Percentiles rank a stretch among this genome's conserved stretches.
Conservation (phyloP, 768 basidiomycete genomes). For the Pulveroboletus sp. region DNA sequence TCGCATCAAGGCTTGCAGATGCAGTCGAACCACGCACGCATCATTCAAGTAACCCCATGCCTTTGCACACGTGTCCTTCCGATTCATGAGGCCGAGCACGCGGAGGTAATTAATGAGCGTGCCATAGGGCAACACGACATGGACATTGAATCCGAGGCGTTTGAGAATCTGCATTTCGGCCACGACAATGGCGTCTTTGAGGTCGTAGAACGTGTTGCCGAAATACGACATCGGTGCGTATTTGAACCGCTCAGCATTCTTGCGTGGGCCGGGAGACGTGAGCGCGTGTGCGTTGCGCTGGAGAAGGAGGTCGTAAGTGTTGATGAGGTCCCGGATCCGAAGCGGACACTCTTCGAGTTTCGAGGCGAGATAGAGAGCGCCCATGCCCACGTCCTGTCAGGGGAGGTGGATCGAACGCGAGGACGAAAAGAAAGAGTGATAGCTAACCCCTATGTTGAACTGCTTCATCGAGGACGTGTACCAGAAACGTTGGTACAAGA, state of each 20-base stretch:
- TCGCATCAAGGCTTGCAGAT: not conserved
- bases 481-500: slow-evolving; percentile 96
- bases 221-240: slow-evolving; percentile 90
- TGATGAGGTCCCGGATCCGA: slow-evolving; percentile 90
- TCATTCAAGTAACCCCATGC: slow-evolving; percentile 98
- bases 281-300: slow-evolving; percentile 62
- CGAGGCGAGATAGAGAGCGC: slow-evolving; percentile 81
- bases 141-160: slow-evolving; percentile 91
- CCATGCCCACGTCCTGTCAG: slow-evolving; percentile 79
- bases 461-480: slow-evolving; percentile 92
- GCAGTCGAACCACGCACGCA: slow-evolving; percentile 57
- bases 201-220: slow-evolving; percentile 83
- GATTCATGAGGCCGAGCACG: slow-evolving; percentile 78
- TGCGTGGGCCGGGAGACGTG: slow-evolving; percentile 12
- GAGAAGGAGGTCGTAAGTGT: slow-evolving; percentile 86
- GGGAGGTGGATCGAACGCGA: slow-evolving; percentile 2
- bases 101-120: slow-evolving; percentile 93
- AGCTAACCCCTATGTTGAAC: slow-evolving; percentile 83
- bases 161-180: slow-evolving; percentile 98
- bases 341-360: slow-evolving; percentile 91
- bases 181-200: slow-evolving; percentile 90
- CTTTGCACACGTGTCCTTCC: slow-evolving; percentile 60
- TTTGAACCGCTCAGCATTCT: slow-evolving; percentile 40
- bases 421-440: slow-evolving; percentile 11
- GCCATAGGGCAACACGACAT: slow-evolving; percentile 89